Base-by-base conservation (phyloP, 441 rosid species). In the Breynia disticha region DNA sequence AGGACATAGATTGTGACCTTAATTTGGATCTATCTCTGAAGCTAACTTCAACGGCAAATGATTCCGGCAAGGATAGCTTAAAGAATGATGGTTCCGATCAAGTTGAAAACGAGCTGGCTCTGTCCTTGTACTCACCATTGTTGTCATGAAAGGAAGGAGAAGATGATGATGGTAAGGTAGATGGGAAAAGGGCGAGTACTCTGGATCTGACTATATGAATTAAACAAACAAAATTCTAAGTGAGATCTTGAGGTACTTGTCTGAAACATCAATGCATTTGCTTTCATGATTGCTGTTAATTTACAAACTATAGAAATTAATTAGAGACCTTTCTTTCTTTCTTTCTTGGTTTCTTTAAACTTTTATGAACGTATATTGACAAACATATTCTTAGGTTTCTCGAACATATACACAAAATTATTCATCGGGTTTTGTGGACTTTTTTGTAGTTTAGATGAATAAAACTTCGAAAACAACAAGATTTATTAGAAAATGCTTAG, bases 171-270 rank as follows among this genome's bases (percentile, higher is more conserved):
- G 65, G 67, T 43, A 67, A 69, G 43, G 52, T 63, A 46, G 20
- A 45, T 52, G 70, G 46, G 45, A 70, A 66, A 69, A 63, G 83
- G 79, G 73, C 82, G 64, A 89, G 93, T 81, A 86, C 95, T 77
- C 90, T 83, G 61, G 90, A 81, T 89, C 97, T 85, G 83, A 89
- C 97, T 81, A 73, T 89, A 76, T 86, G 97, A 86, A 85, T 32
- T 9, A 15, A 6, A 15, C 55, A 45, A 64, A 55, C 64, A 52
- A 72, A 74, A 84, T 86, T 86, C 93, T 68, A 77, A 89, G 97
- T 89, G 90, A 89, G 97, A 89, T 86, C 78, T 74, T 79, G 93
- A 72, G 77, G 95, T 86, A 88, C 91, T 86, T 86, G 65, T 65
- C 68, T 70, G 17, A 55, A 63, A 48, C 43, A 55, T 52, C 28